Percentiles rank a stretch among this genome's conserved stretches.
These are phyloP conservation scores for Aspergillus baeticus DNA, from an alignment of 495 filamentous ascomycete species.

Conservation along the genomic window DNA sequence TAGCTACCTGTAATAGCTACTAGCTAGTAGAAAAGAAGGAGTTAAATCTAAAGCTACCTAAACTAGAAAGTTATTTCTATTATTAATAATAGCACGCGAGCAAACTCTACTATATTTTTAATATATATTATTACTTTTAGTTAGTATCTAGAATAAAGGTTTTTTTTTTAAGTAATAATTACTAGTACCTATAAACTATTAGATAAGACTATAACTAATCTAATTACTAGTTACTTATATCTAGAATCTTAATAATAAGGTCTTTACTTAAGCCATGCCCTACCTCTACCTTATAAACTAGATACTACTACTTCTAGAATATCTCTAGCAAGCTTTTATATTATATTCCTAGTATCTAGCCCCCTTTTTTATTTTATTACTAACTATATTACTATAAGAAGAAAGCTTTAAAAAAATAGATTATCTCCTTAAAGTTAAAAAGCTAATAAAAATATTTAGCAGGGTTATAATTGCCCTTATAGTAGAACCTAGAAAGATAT, in stretches of 20 bases:
- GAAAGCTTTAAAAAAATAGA: conserved; percentile 32
- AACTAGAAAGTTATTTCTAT: conserved; percentile 33
- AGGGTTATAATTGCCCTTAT: conserved; percentile 19
- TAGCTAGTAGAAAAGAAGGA: conserved; percentile 37
- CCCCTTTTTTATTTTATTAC: conserved; percentile 33
- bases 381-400: conserved; percentile 31
- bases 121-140: background rate
- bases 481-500: conserved; percentile 25
- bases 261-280: conserved; percentile 26
- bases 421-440: conserved; percentile 28
- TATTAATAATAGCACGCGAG: conserved; percentile 27
- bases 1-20: conserved; percentile 33
- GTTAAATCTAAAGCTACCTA: conserved; percentile 32
- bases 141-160: background rate
- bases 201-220: conserved; percentile 4
- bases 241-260: conserved; percentile 21
- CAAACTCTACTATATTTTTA: conserved; percentile 36
- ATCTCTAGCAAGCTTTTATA: conserved; percentile 24
- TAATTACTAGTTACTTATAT: conserved; percentile 12
- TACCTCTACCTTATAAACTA: conserved; percentile 26
- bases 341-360: conserved; percentile 27
- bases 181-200: conserved; percentile 18
- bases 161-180: conserved; percentile 5
- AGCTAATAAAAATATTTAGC: conserved; percentile 22
- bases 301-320: conserved; percentile 40